Percentiles rank a stretch among this genome's conserved stretches.
These are phyloP conservation scores for Morella rubra DNA, from an alignment of 306 rosid genomes.

Conservation along the genomic window DNA sequence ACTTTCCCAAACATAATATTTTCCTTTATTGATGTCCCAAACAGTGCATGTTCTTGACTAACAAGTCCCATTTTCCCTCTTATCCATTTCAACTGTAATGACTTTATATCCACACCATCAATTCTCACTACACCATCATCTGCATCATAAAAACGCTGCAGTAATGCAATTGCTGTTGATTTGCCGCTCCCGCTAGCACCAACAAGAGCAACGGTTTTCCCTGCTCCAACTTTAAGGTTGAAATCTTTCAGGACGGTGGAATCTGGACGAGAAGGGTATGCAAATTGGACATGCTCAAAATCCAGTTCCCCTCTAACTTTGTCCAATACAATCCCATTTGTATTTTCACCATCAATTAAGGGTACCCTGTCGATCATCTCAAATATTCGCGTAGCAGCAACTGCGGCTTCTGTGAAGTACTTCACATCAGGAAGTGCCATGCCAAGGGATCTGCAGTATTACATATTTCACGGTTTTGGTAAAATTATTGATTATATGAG, in stretches of 20 bases:
- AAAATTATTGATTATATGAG: not conserved
- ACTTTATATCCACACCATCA: constrained; percentile 75
- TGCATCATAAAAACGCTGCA: constrained; percentile 82
- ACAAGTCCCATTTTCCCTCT: constrained; percentile 91
- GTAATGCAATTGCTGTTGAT: constrained; percentile 80
- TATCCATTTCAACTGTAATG: constrained; percentile 71
- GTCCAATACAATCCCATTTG: constrained; percentile 50
- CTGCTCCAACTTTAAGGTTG: constrained; percentile 73
- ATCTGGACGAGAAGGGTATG: constrained; percentile 87
- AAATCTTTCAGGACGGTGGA: constrained; percentile 59
- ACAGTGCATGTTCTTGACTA: constrained; percentile 94
- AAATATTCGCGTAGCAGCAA: constrained; percentile 71
- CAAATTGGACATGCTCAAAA: constrained; percentile 63
- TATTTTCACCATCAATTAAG: constrained; percentile 66
- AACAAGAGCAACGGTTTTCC: constrained; percentile 83
- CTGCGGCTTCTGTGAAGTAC: constrained; percentile 85
- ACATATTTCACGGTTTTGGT: constrained; percentile 7
- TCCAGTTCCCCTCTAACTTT: constrained; percentile 58
- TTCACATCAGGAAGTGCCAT: constrained; percentile 90
- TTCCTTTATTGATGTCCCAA: constrained; percentile 84
- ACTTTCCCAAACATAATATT: constrained; percentile 87
- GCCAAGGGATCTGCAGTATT: constrained; percentile 74
- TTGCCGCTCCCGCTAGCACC: constrained; percentile 98
- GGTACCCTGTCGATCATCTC: constrained; percentile 66
- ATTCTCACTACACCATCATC: constrained; percentile 62